These are phyloP conservation scores for Eucalyptus marginata DNA, from an alignment of 345 rosid genomes.

Conservation along the genomic window DNA sequence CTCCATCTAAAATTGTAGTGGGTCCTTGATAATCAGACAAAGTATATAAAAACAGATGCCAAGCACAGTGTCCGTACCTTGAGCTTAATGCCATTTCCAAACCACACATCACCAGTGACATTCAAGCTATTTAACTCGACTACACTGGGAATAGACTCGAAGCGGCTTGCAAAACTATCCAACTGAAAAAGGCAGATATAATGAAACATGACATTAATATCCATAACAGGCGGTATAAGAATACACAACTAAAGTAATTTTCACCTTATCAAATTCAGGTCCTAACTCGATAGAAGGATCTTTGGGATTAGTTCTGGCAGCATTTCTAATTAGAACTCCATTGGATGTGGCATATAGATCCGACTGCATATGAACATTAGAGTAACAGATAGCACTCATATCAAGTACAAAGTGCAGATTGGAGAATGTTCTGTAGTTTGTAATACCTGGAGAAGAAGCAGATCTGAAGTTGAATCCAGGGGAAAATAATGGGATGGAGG, in stretches of 20 bases:
- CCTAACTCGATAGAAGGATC: constrained; percentile 39
- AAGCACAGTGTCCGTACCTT: constrained; percentile 22
- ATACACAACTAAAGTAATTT: background rate
- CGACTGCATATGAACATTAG: constrained; percentile 32
- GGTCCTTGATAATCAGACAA: background rate
- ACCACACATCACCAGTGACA: constrained; percentile 57
- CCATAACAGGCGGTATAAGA: background rate
- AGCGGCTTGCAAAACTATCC: constrained; percentile 29
- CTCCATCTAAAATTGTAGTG: background rate
- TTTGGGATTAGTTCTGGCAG: constrained; percentile 19
- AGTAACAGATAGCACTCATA: background rate
- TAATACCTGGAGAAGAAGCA: constrained; percentile 45
- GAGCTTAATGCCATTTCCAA: constrained; percentile 39
- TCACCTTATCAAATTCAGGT: constrained; percentile 49
- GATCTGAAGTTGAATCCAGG: constrained; percentile 37
- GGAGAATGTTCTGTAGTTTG: background rate
- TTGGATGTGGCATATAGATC: constrained; percentile 25
- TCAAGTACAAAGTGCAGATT: background rate
- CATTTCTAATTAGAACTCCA: constrained; percentile 23
- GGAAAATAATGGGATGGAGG: constrained; percentile 32
- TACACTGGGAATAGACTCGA: constrained; percentile 47
- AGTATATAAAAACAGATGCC: background rate
- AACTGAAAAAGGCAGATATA: constrained; percentile 11
- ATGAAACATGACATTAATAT: background rate
- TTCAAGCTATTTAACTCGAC: constrained; percentile 39